Base-by-base conservation (phyloP, 208 protist species). In the Trypanosoma melophagium region DNA sequence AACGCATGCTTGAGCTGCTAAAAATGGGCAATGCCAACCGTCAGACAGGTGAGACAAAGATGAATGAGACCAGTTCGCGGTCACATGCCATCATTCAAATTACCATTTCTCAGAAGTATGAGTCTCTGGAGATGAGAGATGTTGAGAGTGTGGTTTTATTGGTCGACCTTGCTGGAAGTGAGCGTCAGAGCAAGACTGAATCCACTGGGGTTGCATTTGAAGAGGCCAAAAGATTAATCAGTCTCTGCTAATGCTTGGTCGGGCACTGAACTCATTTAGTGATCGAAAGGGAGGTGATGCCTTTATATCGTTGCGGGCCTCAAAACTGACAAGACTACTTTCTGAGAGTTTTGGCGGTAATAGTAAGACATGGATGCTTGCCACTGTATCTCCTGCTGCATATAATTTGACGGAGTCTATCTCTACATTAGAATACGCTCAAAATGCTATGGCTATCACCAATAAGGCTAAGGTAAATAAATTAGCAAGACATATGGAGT, bases 61-160 rank as follows among this genome's bases (percentile, higher is more conserved):
- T 93, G 87, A 93, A 93, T 61, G 75, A 85, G 22, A 69, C 62
- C 7, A 90, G 93, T 76, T 97, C 88, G 24, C 88, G 97, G 24
- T 98, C 97, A 28, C 98, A 99, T 75, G 97, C 97, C n/a, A 98
- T 99, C 60, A 87, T 99, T 66, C 74, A 94, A 66, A 81, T 99
- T 47, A 86, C 92, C 22, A 71, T 87, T 49, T 84, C 74, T 24
- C 83, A 92, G 69, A 71, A 83, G 74, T 86, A 81, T 55, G 72
- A 83, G 42, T 83, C 83, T 17, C 62, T 76, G 24, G 93, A 85
- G 62, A 76, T 76, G 45, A 22, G 65, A 19, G 65, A 71, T 53
- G 87, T 80, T 10, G 68, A 76, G 31, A 78, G 76, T 16, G 85
- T 94, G 42, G 45, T 81, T 10, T 71, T 71, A 19, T 31, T 96